Base-by-base conservation (phyloP, 352 stramenopile genomes). In the Phytopythium sindhum region DNA sequence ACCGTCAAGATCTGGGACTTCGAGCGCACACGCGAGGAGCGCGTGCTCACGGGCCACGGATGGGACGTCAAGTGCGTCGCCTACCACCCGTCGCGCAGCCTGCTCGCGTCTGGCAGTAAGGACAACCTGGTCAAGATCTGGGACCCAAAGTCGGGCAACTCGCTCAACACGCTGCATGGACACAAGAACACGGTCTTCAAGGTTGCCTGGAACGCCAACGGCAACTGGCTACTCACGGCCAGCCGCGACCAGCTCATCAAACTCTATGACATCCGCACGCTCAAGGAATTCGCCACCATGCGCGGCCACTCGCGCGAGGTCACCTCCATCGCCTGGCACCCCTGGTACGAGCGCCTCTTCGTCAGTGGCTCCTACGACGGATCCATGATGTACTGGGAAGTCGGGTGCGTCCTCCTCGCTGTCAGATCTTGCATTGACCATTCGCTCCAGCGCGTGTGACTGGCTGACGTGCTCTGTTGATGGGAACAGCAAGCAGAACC, bases 151-250 rank as follows among this genome's bases (percentile, higher is more conserved):
- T 91, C 84, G 14, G 88, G 87, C 54, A 96, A 96, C 56, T 89
- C 77, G 64, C 72, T 98, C 17, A 97, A 97, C 62, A 99, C 96
- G 28, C 80, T 99, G 35, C 98, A 98, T 72, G 96, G 96, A 24
- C 96, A 99, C 83, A 98, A 98, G 77, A 98, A 98, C 75, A 98
- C 96, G 37, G 96, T 99, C 37, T 98, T 98, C 37, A 98, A 98
- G 61, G 89, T 99, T 29, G 81, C 90, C 37, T 99, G 97, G 97
- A 99, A 99, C 75, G 80, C 93, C 28, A 99, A 99, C 72, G 96
- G 96, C 29, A 99, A 99, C 79, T 99, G 97, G 97, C 65, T 99
- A 57, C 78, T 98, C 31, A 99, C 96, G 42, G 92, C 91, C 14
- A 98, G 89, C 78, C 81, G 96, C n/a, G 97, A 99, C 80, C 96